A percentile compares a stretch with the other conserved stretches of the same genome.
Conservation (phyloP, 1,284 basidiomycete species). For the Fistulina hepatica region DNA sequence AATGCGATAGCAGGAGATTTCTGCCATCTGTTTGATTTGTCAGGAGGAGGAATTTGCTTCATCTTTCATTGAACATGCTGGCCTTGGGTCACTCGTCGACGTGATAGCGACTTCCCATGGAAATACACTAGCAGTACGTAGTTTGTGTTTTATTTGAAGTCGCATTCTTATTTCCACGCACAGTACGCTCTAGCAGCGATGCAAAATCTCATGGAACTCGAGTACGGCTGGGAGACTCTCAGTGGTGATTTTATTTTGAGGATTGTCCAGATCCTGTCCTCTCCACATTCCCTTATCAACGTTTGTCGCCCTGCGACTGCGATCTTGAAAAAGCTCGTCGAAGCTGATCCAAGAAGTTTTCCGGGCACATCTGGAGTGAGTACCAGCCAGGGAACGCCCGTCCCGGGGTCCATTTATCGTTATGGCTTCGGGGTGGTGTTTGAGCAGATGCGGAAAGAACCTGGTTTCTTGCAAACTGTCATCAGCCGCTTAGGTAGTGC, state of each 20-base stretch:
- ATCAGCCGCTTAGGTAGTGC: constrained; percentile 70
- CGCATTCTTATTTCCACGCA: constrained; percentile 6
- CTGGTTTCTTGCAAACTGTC: constrained; percentile 61
- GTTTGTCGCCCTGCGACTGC: constrained; percentile 95
- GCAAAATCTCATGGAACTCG: constrained; percentile 79
- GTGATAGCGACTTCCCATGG: constrained; percentile 63
- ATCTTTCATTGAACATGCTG: constrained; percentile 75
- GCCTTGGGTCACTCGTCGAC: constrained; percentile 64
- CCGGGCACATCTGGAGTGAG: constrained; percentile 43
- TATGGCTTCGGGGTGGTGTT: constrained; percentile 82
- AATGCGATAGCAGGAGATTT: background rate
- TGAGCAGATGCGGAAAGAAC: constrained; percentile 64
- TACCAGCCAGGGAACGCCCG: constrained; percentile 42
- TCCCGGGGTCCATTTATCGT: constrained; percentile 60
- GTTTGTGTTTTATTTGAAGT: constrained; percentile 6
- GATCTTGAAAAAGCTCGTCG: constrained; percentile 80
- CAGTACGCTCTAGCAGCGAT: constrained; percentile 78
- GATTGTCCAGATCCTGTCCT: constrained; percentile 75
- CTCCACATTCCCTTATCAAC: constrained; percentile 74
- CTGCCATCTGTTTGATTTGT: constrained; percentile 1
- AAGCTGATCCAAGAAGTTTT: constrained; percentile 61
- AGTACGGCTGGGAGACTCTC: constrained; percentile 71
- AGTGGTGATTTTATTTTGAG: constrained; percentile 63
- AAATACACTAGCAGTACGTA: constrained; percentile 73
- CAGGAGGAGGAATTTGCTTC: constrained; percentile 84